A percentile compares a stretch with the other conserved stretches of the same genome.
Conservation (phyloP, 2,329 filamentous ascomycete species). For the Aureobasidium sp. region DNA sequence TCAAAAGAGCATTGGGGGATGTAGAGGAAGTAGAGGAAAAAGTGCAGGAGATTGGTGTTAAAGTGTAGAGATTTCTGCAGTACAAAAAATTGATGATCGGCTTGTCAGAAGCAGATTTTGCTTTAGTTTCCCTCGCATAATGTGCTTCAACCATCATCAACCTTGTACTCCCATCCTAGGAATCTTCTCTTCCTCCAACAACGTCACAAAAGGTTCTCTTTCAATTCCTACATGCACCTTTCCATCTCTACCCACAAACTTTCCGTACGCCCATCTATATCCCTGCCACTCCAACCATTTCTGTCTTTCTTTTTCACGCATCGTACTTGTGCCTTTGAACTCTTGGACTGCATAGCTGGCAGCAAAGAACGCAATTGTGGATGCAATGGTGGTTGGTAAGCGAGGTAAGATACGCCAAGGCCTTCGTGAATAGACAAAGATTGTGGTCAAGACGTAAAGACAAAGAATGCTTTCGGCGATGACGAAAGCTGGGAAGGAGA, state of each 20-base stretch:
- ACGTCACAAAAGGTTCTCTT: background rate
- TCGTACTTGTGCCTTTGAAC: no score
- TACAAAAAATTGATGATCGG: no score
- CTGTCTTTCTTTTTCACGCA: no score
- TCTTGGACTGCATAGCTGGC: no score
- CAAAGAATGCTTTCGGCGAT: conserved; percentile 39
- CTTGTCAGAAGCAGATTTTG: no score
- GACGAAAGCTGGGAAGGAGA: conserved; percentile 41
- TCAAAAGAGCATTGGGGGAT: conserved; percentile 33
- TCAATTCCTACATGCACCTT: background rate
- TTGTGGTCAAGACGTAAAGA: conserved; percentile 38
- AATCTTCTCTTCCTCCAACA: background rate
- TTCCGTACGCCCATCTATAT: background rate
- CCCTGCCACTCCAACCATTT: background rate
- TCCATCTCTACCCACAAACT: background rate
- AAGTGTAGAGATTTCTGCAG: background rate
- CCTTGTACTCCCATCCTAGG: no score
- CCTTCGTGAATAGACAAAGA: background rate
- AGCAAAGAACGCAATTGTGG: no score
- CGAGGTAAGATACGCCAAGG: background rate
- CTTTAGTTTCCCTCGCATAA: no score
- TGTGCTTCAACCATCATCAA: no score
- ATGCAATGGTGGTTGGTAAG: background rate
- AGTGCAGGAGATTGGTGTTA: background rate
- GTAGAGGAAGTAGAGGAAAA: background rate